phyloP scores from a whole-genome alignment of 805 yeast species.

The Candida lessepsii region DNA sequence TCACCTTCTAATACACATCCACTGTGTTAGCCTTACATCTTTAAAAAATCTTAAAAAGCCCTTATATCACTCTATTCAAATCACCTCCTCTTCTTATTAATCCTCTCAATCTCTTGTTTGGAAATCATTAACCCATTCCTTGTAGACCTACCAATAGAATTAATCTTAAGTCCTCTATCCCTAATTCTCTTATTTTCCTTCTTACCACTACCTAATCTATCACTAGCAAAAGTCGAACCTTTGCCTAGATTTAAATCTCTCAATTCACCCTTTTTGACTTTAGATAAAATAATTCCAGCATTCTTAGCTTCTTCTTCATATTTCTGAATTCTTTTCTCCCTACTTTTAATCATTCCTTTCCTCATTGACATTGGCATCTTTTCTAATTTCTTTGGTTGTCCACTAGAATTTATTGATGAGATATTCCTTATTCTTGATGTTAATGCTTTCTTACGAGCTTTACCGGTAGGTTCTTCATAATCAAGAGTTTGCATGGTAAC shows the following conservation, averaged over 20 bases:
- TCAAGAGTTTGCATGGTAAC: slow-evolving; percentile 62
- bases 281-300: slow-evolving; percentile 86
- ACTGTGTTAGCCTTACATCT: too few relatives aligned
- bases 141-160: slow-evolving; percentile 73
- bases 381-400: slow-evolving; percentile 49
- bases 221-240: slow-evolving; percentile 51
- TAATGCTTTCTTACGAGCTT: slow-evolving; percentile 63
- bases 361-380: slow-evolving; percentile 88
- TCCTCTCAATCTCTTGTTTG: slow-evolving; percentile 59
- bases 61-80: not conserved
- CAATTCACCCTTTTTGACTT: slow-evolving; percentile 63
- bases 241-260: slow-evolving; percentile 55
- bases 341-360: slow-evolving; percentile 72
- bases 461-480: slow-evolving; percentile 63
- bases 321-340: slow-evolving; percentile 49
- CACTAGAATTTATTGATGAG: slow-evolving; percentile 43
- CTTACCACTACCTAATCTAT: slow-evolving; percentile 49
- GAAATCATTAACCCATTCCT: slow-evolving; percentile 75
- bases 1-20: too few relatives aligned
- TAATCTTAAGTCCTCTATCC: slow-evolving; percentile 76
- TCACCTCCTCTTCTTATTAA: slow-evolving; percentile 18
- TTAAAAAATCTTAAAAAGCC: too few relatives aligned
- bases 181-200: slow-evolving; percentile 45
- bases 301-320: slow-evolving; percentile 79
- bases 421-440: slow-evolving; percentile 54